Evolutionary conservation across 176 grass and related monocot species (phyloP), one percentile per base, ranked within the genome.

Genomic region (Oryza meridionalis): DNA sequence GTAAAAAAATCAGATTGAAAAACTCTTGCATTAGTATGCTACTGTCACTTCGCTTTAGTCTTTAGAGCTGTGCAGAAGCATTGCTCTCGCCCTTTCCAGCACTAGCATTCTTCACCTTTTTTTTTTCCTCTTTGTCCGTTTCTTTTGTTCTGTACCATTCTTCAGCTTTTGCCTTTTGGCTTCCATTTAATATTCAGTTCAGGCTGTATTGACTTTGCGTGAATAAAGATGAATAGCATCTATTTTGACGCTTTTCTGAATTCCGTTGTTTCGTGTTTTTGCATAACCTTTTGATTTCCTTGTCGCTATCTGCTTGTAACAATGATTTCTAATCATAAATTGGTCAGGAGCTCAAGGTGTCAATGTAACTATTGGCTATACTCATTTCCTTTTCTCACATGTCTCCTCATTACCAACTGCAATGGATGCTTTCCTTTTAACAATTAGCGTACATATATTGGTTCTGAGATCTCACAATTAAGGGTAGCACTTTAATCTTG

Each of bases 131-230:
- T 67, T 76, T 85, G 40, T 58, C 13, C 31, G 29, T 76, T 84
- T 79, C 5, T 73, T 87, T 85, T 72, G 75, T 29, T 69, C 90
- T 88, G 72, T 42, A 2, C n/a, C n/a, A 46, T 75, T 75, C 44
- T 61, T 68, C 69, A 74, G 44, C 40, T 67, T 82, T 68, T 43
- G 71, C 49, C 49, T 15, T 17, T 51, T 12, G 44, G 19, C 31
- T 32, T 83, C 2, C 46, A 13, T 85, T 38, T 53, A 8, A 75
- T 45, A 8, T 78, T 45, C 63, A 68, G 14, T 76, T 71, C 21
- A 32, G 79, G 86, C 40, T 84, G 84, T 77, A 58, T 67, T 45
- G 77, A 77, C 37, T 62, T 68, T 67, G 19, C 25, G 22, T 69
- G 77, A 70, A 73, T 80, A 69, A 81, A n/a, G 44, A 35, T 15